A percentile compares a stretch with the other conserved stretches of the same genome.
Conservation (phyloP, 495 filamentous ascomycete genomes). For the Glutinoglossum americanum region DNA sequence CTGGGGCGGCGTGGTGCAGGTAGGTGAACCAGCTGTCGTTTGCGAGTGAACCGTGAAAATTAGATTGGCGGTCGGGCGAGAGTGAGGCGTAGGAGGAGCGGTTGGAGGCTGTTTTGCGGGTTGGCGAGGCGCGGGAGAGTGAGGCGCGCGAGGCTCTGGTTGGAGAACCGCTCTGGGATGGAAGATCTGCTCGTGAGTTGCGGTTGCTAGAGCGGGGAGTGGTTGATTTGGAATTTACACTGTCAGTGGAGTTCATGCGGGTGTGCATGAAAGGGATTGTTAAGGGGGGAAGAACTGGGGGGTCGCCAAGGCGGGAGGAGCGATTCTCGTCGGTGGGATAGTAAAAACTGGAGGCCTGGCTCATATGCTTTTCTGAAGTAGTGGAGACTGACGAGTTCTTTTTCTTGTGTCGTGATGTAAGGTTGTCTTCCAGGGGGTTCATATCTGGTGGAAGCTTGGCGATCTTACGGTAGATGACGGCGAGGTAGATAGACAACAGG, state of each 20-base stretch:
- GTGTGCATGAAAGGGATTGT: constrained; percentile 60
- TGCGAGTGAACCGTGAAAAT: constrained; percentile 20
- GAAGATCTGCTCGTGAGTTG: constrained; percentile 28
- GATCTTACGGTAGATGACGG: constrained; percentile 60
- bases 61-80: constrained; percentile 9
- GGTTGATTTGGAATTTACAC: constrained; percentile 13
- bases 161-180: constrained; percentile 22
- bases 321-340: constrained; percentile 18
- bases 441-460: constrained; percentile 64
- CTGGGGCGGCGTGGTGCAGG: constrained; percentile 1
- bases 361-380: constrained; percentile 23
- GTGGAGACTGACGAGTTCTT: constrained; percentile 47
- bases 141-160: constrained; percentile 8
- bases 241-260: constrained; percentile 31
- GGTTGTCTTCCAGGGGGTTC: constrained; percentile 73
- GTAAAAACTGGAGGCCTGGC: too few species aligned
- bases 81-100: constrained; percentile 15
- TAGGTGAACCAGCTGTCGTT: constrained; percentile 40
- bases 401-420: constrained; percentile 61
- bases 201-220: constrained; percentile 12
- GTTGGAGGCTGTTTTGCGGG: constrained; percentile 16
- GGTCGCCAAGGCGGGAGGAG: constrained; percentile 32
- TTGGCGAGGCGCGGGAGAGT: constrained; percentile 7
- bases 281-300: constrained; percentile 32
- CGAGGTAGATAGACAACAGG: constrained; percentile 45